These are phyloP conservation scores for Ambrosiella beaveri DNA, from an alignment of 2,329 filamentous ascomycete species.

Conservation along the genomic window DNA sequence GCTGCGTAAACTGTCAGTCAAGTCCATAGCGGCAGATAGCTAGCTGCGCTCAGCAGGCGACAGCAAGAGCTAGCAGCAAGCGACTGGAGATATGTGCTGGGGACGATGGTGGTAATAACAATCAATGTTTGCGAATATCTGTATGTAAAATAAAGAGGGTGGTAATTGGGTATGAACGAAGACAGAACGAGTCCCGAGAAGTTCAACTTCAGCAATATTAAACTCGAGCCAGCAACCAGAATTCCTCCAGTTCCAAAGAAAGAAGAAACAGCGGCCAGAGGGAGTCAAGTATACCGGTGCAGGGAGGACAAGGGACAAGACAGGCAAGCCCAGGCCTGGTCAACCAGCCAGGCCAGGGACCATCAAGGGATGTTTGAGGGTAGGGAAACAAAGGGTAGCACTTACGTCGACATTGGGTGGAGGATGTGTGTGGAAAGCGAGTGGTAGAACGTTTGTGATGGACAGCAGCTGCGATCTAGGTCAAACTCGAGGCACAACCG, in stretches of 20 bases:
- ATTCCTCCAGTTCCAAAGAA: background rate
- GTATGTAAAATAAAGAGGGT: background rate
- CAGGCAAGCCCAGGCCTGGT: background rate
- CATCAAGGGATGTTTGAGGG: background rate
- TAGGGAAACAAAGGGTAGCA: background rate
- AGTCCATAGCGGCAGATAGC: constrained; percentile 3
- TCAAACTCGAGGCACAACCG: background rate
- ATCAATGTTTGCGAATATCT: background rate
- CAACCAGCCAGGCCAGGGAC: background rate
- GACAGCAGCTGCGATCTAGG: background rate
- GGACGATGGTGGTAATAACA: background rate
- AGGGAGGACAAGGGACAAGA: background rate
- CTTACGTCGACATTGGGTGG: constrained; percentile 3
- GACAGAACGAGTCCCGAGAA: background rate
- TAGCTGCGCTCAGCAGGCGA: background rate
- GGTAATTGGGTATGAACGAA: background rate
- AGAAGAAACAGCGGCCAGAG: background rate
- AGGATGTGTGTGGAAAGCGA: background rate
- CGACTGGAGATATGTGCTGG: background rate
- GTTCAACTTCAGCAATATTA: background rate
- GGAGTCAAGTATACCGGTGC: background rate
- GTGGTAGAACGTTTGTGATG: background rate
- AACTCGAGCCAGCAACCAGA: no score
- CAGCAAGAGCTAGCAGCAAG: background rate
- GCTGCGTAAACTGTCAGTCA: constrained; percentile 20